A percentile compares a stretch with the other conserved stretches of the same genome.
Evolutionary conservation across 495 filamentous ascomycete species (phyloP).

Genomic region (Penicillium paradoxum): DNA sequence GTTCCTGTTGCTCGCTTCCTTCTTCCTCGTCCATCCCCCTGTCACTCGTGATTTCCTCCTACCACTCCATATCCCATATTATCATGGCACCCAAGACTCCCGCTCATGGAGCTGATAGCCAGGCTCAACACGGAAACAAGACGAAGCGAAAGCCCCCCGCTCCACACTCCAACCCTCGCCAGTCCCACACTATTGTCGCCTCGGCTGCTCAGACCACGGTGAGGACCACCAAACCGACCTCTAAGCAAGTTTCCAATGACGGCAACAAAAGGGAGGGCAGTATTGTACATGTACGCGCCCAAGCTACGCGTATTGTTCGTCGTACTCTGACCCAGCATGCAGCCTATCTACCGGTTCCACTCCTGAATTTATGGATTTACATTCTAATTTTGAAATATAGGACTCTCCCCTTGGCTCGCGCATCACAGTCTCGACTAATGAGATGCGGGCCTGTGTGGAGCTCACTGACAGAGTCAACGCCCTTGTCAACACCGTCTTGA

Average conservation of each 20-base stretch:
- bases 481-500: not conserved
- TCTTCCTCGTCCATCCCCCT: not conserved
- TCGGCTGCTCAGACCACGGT: too few relatives aligned
- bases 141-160: not conserved
- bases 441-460: not conserved
- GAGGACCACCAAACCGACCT: too few relatives aligned
- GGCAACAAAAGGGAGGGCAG: too few relatives aligned
- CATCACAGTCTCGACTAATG: not conserved
- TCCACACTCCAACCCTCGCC: not conserved
- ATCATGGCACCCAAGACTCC: not conserved
- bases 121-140: not conserved
- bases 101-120: not conserved
- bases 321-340: not conserved
- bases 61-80: too few relatives aligned
- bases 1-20: not conserved
- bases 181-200: too few relatives aligned
- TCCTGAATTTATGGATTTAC: not conserved
- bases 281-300: too few relatives aligned
- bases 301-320: not conserved
- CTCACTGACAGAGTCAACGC: not conserved
- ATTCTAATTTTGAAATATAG: not conserved
- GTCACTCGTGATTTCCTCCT: not conserved
- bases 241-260: too few relatives aligned
- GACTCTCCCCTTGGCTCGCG: not conserved
- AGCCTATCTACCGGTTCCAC: not conserved